phyloP scores from a whole-genome alignment of 1,284 basidiomycete genomes.

The Papiliotrema terrestris region DNA sequence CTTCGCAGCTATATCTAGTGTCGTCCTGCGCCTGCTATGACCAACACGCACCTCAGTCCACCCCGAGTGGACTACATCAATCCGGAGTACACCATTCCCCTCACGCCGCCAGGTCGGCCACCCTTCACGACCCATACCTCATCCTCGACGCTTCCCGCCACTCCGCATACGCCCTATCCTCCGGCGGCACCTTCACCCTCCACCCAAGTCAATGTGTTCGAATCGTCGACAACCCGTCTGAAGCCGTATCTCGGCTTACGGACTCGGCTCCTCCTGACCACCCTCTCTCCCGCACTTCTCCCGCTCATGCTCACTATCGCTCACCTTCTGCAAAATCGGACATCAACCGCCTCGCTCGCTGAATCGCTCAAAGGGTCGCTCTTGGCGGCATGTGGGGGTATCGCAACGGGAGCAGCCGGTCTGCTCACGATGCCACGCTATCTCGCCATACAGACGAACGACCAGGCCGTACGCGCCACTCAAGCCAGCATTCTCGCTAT shows the following conservation, averaged over 20 bases:
- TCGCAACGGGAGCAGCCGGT: constrained; percentile 74
- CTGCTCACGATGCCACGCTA: constrained; percentile 82
- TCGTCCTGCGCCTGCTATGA: neutral
- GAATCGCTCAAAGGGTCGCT: constrained; percentile 67
- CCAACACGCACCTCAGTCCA: constrained; percentile 11
- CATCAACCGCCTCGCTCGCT: constrained; percentile 61
- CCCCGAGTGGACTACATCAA: constrained; percentile 15
- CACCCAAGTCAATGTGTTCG: neutral
- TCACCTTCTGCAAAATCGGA: constrained; percentile 67
- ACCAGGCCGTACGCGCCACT: constrained; percentile 68
- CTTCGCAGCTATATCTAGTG: neutral
- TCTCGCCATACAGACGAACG: constrained; percentile 77
- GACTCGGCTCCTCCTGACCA: constrained; percentile 75
- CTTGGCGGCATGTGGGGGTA: constrained; percentile 72
- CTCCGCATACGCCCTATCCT: constrained; percentile 29
- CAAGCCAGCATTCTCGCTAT: constrained; percentile 75
- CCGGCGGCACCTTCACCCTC: neutral
- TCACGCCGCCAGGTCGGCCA: constrained; percentile 28
- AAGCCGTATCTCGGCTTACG: constrained; percentile 77
- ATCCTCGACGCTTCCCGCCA: constrained; percentile 26
- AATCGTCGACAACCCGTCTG: constrained; percentile 47
- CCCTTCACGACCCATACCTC: constrained; percentile 32
- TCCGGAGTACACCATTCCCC: constrained; percentile 29
- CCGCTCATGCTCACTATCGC: constrained; percentile 83
- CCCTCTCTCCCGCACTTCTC: constrained; percentile 63